Conservation (phyloP, 192 early-diverging fungal genomes). For the Ramicandelaber brevisporus region DNA sequence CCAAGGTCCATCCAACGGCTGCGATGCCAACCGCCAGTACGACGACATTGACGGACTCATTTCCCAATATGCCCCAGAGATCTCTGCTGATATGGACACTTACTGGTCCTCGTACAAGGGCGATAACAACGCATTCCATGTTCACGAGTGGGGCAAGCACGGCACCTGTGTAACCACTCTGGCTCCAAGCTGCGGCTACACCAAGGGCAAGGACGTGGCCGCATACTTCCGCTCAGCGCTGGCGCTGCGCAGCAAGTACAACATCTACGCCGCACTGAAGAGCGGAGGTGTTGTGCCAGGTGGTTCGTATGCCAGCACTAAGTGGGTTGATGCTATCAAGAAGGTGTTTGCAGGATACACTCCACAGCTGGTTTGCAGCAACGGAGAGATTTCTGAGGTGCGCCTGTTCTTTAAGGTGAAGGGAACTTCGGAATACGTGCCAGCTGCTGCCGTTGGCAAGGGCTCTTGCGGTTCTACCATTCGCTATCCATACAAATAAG, state of each 20-base stretch:
- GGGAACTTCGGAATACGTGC: too few species aligned
- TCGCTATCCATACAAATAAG: too few species aligned
- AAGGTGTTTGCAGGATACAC: too few species aligned
- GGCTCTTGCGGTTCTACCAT: too few species aligned
- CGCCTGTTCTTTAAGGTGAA: too few species aligned
- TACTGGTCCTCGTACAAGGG: slow-evolving; percentile 9
- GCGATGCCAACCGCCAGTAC: slow-evolving; percentile 1
- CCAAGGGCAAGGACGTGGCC: neutral
- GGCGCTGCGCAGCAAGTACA: neutral
- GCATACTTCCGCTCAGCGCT: slow-evolving; percentile 1
- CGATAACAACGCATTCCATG: slow-evolving; percentile 9
- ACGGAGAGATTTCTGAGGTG: too few species aligned
- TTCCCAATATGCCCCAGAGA: slow-evolving; percentile 2
- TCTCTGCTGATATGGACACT: slow-evolving; percentile 8
- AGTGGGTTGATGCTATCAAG: neutral
- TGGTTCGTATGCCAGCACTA: neutral
- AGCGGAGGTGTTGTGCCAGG: slow-evolving; percentile 1
- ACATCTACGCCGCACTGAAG: neutral
- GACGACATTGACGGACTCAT: neutral
- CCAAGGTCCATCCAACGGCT: neutral
- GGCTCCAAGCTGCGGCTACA: slow-evolving; percentile 7
- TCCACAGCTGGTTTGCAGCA: too few species aligned
- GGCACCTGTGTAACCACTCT: slow-evolving; percentile 18
- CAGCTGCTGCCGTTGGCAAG: too few species aligned
- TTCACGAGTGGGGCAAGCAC: slow-evolving; percentile 22